A percentile compares a stretch with the other conserved stretches of the same genome.
Evolutionary conservation across 257 asterid species (phyloP).

Genomic region (Rhazya stricta): DNA sequence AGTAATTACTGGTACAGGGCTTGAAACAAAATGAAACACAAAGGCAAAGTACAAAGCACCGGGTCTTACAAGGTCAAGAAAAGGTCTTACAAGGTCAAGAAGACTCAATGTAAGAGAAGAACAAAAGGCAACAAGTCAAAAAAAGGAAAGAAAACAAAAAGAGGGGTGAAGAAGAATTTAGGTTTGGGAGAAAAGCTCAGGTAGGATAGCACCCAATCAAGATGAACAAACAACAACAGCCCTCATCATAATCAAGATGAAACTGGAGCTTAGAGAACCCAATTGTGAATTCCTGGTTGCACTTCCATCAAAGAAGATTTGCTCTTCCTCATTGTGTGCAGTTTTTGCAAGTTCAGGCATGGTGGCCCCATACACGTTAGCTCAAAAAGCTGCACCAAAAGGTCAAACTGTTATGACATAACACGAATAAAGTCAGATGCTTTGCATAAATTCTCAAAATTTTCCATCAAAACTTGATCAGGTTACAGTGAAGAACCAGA

Average conservation of each 20-base stretch:
- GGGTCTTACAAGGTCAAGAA: constrained; percentile 99
- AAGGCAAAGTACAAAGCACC: not conserved
- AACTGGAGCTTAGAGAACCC: not conserved
- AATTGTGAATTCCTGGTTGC: constrained; percentile 9
- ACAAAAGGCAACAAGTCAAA: constrained; percentile 61
- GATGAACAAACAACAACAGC: constrained; percentile 4
- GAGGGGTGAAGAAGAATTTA: not conserved
- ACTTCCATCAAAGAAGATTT: constrained; percentile 8
- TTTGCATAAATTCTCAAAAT: not conserved
- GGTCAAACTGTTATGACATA: not conserved
- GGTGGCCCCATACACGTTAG: constrained; percentile 25
- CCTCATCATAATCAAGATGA: not conserved
- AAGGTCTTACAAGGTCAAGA: constrained; percentile 87
- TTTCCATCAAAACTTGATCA: not conserved
- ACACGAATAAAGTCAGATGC: not conserved
- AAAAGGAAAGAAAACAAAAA: constrained; percentile 13
- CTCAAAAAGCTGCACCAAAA: constrained; percentile 34
- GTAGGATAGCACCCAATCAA: constrained; percentile 69
- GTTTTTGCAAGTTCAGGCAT: constrained; percentile 15
- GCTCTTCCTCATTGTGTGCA: constrained; percentile 26
- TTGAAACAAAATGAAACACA: constrained; percentile 1
- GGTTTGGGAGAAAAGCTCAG: constrained; percentile 79
- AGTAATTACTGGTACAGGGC: constrained; percentile 17
- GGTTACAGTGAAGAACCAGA: not conserved
- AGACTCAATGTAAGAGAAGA: constrained; percentile 18